Conservation (phyloP, 805 yeast genomes). For the Candida peoriensis region DNA sequence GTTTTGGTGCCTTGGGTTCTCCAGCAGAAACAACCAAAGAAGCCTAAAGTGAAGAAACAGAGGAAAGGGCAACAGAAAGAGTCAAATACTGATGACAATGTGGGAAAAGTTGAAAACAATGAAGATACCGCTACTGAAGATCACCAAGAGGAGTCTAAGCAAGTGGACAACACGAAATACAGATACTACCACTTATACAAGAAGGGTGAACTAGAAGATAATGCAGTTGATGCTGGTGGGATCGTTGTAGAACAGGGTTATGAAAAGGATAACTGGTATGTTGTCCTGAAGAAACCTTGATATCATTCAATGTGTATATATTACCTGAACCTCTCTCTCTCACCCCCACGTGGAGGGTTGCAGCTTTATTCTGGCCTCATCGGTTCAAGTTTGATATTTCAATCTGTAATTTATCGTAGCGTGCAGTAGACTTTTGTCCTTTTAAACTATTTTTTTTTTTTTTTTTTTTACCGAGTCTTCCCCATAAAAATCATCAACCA, state of each 20-base stretch:
- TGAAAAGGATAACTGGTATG: constrained; percentile 96
- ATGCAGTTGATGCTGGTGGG: constrained; percentile 71
- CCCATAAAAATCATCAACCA: no score
- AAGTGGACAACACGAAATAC: constrained; percentile 51
- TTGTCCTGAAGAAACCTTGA: constrained; percentile 30
- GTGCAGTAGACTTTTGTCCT: no score
- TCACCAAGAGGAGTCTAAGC: constrained; percentile 23
- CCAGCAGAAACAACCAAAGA: constrained; percentile 41
- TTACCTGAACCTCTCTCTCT: no score
- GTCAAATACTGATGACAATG: constrained; percentile 2
- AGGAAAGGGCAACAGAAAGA: constrained; percentile 19
- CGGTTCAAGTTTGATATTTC: no score
- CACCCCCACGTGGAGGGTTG: no score
- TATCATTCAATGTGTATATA: no score
- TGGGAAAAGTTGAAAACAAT: constrained; percentile 6
- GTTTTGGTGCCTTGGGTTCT: constrained; percentile 95
- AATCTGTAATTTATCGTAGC: no score
- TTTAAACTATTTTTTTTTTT: no score
- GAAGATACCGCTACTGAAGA: constrained; percentile 16
- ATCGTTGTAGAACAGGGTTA: constrained; percentile 67
- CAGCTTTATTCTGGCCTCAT: no score
- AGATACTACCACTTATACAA: constrained; percentile 86
- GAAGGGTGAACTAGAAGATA: constrained; percentile 75
- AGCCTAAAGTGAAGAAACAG: constrained; percentile 26
- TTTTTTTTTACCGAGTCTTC: no score